Percentiles rank a stretch among this genome's conserved stretches.
These are phyloP conservation scores for Spergularia bocconei DNA, from an alignment of 148 eudicot species.

Conservation along the genomic window DNA sequence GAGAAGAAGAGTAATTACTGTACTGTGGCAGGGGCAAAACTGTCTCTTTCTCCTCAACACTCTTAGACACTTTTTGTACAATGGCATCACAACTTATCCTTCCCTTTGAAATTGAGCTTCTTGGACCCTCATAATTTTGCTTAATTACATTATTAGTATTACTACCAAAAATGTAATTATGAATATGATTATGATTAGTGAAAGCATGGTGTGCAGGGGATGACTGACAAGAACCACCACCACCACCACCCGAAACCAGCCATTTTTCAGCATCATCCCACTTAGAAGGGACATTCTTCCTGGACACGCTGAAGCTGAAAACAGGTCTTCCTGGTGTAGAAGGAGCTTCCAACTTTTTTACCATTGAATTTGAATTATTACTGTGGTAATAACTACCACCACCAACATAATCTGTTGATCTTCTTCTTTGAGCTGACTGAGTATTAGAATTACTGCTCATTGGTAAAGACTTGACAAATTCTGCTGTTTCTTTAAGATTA, in stretches of 20 bases:
- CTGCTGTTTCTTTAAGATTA: conserved; percentile 66
- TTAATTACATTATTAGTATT: conserved; percentile 15
- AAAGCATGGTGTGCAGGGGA: conserved; percentile 54
- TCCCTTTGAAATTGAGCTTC: conserved; percentile 28
- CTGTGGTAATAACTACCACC: no score
- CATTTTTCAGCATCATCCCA: conserved; percentile 97
- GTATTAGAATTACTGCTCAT: conserved; percentile 24
- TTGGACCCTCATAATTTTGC: conserved; percentile 24
- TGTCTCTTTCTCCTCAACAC: conserved; percentile 38
- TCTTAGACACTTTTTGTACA: conserved; percentile 52
- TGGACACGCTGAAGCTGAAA: conserved; percentile 65
- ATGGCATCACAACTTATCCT: conserved; percentile 32
- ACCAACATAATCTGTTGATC: conserved; percentile 3
- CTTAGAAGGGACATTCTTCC: conserved; percentile 70
- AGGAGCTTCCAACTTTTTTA: conserved; percentile 50
- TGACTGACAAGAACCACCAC: conserved; percentile 41
- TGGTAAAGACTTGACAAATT: conserved; percentile 71
- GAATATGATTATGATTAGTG: conserved; percentile 3
- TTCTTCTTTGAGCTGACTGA: conserved; percentile 41
- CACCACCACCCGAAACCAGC: conserved; percentile 30
- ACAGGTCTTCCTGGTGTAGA: conserved; percentile 75
- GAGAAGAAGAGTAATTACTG: conserved; percentile 12
- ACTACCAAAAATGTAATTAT: not conserved
- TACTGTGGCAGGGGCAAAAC: not conserved
- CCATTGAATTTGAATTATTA: conserved; percentile 8